Conservation (phyloP, 345 rosid species). For the Eucalyptus pauciflora region DNA sequence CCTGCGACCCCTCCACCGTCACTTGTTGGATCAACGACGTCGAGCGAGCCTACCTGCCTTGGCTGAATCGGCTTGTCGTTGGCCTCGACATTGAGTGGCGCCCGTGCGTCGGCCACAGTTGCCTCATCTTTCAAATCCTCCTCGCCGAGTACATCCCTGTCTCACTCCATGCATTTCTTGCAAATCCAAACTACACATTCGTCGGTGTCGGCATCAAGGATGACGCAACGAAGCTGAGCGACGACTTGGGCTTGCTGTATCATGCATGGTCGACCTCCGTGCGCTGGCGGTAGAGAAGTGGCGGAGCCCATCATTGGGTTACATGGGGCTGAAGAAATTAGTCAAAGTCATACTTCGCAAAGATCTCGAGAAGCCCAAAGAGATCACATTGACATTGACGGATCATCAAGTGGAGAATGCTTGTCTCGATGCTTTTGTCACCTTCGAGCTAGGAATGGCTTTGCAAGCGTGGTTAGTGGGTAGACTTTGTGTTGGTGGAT, state of each 20-base stretch:
- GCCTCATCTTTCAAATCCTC: conserved; percentile 8
- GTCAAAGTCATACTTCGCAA: not conserved
- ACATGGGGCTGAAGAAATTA: conserved; percentile 6
- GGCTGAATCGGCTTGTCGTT: not conserved
- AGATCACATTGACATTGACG: not conserved
- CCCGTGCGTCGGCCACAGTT: not conserved
- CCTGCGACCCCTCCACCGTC: not conserved
- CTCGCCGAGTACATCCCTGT: conserved; percentile 1
- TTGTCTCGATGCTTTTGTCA: not conserved
- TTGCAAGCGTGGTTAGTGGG: not conserved
- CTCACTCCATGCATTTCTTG: conserved; percentile 1
- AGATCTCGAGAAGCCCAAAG: not conserved
- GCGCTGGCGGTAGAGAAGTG: not conserved
- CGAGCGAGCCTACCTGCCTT: not conserved
- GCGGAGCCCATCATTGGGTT: not conserved
- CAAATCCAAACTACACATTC: not conserved
- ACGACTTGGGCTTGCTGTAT: conserved; percentile 2
- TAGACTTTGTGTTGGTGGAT: too few species aligned
- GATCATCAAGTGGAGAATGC: not conserved
- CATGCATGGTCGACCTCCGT: conserved; percentile 7
- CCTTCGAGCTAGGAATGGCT: not conserved
- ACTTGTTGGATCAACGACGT: not conserved
- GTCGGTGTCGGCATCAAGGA: conserved; percentile 10
- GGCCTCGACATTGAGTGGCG: not conserved
- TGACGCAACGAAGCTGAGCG: conserved; percentile 5